A percentile compares a stretch with the other conserved stretches of the same genome.
Evolutionary conservation across 2,329 filamentous ascomycete genomes (phyloP).

Genomic region (Ophiostoma tasmaniense): DNA sequence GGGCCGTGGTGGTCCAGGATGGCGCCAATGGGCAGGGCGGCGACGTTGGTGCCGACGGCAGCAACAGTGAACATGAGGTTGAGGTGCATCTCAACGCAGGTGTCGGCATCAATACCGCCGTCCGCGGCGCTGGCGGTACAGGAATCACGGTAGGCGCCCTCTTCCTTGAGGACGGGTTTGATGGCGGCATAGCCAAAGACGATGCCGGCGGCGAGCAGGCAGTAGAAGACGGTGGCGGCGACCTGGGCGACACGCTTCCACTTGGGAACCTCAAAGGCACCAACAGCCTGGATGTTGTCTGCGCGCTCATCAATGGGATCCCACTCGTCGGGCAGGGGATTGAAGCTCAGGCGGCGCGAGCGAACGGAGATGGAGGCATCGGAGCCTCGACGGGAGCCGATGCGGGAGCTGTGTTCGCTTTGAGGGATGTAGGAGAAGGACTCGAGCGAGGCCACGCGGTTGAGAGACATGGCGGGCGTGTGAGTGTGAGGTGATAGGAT

Average conservation of each 20-base stretch:
- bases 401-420: slow-evolving; percentile 25
- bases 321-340: slow-evolving; percentile 46
- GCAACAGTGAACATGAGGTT: slow-evolving; percentile 92
- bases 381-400: slow-evolving; percentile 34
- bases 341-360: slow-evolving; percentile 44
- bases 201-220: slow-evolving; percentile 60
- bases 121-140: slow-evolving; percentile 35
- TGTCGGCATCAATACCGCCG: slow-evolving; percentile 27
- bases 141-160: slow-evolving; percentile 60
- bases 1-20: slow-evolving; percentile 79
- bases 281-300: slow-evolving; percentile 39
- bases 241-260: slow-evolving; percentile 45
- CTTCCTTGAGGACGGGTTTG: slow-evolving; percentile 67
- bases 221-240: slow-evolving; percentile 32
- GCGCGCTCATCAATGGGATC: slow-evolving; percentile 34
- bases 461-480: slow-evolving; percentile 39
- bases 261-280: slow-evolving; percentile 45
- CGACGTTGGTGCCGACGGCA: slow-evolving; percentile 80
- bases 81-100: slow-evolving; percentile 52
- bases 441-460: slow-evolving; percentile 45
- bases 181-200: slow-evolving; percentile 81
- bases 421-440: slow-evolving; percentile 38
- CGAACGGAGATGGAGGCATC: slow-evolving; percentile 37
- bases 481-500: too few relatives aligned
- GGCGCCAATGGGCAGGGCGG: slow-evolving; percentile 74